Percentiles rank a stretch among this genome's conserved stretches.
Evolutionary conservation across 73 alveolate genomes (phyloP).

Genomic region (Paramecium primaurelia): DNA sequence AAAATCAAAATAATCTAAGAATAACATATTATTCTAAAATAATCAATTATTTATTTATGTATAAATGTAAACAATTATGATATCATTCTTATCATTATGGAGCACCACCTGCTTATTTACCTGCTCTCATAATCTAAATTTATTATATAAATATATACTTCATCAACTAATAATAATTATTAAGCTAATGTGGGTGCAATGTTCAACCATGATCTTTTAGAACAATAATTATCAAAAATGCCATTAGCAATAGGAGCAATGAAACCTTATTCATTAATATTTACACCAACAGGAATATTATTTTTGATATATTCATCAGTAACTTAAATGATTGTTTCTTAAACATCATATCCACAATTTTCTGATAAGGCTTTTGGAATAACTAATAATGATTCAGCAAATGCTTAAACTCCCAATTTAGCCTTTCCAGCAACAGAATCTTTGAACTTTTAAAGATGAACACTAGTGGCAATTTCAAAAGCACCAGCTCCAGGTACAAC

Average conservation of each 20-base stretch:
- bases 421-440: slow-evolving; percentile 79
- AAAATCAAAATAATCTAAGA: background rate
- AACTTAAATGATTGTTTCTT: slow-evolving; percentile 82
- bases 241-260: slow-evolving; percentile 61
- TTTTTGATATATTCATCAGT: slow-evolving; percentile 73
- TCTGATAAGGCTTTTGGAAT: slow-evolving; percentile 91
- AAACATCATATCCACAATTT: slow-evolving; percentile 92
- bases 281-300: slow-evolving; percentile 89
- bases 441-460: slow-evolving; percentile 70
- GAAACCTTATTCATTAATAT: slow-evolving; percentile 58
- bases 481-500: slow-evolving; percentile 99
- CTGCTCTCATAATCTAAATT: slow-evolving; percentile 65
- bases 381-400: slow-evolving; percentile 89
- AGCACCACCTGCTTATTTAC: slow-evolving; percentile 62
- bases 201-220: slow-evolving; percentile 54
- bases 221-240: slow-evolving; percentile 50
- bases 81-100: background rate
- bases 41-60: background rate
- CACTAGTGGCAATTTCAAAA: slow-evolving; percentile 94
- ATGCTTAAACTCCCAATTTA: slow-evolving; percentile 91
- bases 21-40: background rate
- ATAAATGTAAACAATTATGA: background rate
- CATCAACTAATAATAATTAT: slow-evolving; percentile 59
- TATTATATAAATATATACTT: background rate
- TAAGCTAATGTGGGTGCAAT: slow-evolving; percentile 62